phyloP scores from a whole-genome alignment of 1,284 basidiomycete genomes.

The Fereydounia khargensis region DNA sequence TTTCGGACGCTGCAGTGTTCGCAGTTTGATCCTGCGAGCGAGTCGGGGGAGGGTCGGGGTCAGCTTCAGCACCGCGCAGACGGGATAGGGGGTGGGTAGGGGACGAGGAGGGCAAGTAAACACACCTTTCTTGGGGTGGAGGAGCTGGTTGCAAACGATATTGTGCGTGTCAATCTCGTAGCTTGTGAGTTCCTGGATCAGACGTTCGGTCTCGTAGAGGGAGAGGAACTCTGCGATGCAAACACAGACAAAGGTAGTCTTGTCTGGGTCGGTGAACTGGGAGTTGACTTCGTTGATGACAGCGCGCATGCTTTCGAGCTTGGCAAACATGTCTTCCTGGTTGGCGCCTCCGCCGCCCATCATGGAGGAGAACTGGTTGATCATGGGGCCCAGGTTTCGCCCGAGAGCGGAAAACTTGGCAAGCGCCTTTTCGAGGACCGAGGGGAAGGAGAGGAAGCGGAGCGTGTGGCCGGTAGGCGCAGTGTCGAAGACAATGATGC shows the following conservation, averaged over 20 bases:
- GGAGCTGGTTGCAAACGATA: slow-evolving; percentile 94
- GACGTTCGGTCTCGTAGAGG: slow-evolving; percentile 94
- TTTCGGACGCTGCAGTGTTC: slow-evolving; percentile 91
- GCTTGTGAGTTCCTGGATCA: slow-evolving; percentile 90
- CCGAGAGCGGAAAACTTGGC: slow-evolving; percentile 89
- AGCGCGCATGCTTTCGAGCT: slow-evolving; percentile 92
- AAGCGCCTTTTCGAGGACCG: slow-evolving; percentile 93
- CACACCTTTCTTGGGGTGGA: slow-evolving; percentile 86
- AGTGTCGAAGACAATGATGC: slow-evolving; percentile 97
- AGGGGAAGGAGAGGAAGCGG: slow-evolving; percentile 96
- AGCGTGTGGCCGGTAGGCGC: slow-evolving; percentile 97
- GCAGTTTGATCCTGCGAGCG: slow-evolving; percentile 76
- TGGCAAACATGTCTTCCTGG: slow-evolving; percentile 84
- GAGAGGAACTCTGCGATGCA: slow-evolving; percentile 98
- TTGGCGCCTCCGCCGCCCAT: slow-evolving; percentile 72
- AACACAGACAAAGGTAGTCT: slow-evolving; percentile 91
- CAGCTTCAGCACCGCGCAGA: too few relatives aligned
- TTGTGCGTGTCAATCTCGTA: slow-evolving; percentile 99
- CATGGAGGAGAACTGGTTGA: slow-evolving; percentile 77
- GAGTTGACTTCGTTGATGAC: slow-evolving; percentile 98
- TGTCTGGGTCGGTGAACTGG: slow-evolving; percentile 99
- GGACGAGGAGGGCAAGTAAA: slow-evolving; percentile 7
- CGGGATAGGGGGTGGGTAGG: not conserved
- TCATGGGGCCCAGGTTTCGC: slow-evolving; percentile 91
- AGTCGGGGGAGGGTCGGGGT: not conserved